Base-by-base conservation (phyloP, 1,139 yeast species). In the Arxiozyma telluris region DNA sequence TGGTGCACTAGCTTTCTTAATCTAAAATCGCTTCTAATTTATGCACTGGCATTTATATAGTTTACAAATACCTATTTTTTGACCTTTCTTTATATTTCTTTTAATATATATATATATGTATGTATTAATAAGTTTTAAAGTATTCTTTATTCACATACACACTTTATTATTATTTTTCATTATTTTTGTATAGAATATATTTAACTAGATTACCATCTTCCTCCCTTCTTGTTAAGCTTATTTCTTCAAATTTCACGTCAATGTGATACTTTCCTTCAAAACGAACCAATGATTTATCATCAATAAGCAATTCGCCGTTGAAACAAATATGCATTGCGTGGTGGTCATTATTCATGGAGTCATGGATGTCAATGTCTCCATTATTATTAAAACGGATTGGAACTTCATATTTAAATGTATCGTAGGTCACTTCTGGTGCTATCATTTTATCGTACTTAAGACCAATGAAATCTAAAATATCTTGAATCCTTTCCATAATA, bases 201-300 rank as follows among this genome's bases (percentile, higher is more conserved):
- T 66, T 59, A 3, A 66, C 58, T 23, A 62, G 34, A 52, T 66
- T 55, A 18, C 57, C 64, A 44, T 62, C 64, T 42, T 62, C 54
- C 50, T 66, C 69, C 44, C 56, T 57, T 39, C 68, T 55, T 50
- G 65, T 50, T 22, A 68, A 58, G 49, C 61, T 64, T 17, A 68
- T 61, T 53, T 63, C 63, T 30, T 63, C 61, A 49, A 68, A 53
- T 49, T 60, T 60, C 23, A 63, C 64, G 53, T 65, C 67, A 20
- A 66, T 63, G 50, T 67, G 69, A 51, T 59, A 67, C 43, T 62
- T 61, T 9, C 71, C 71, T 49, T 60, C 61, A 57, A 60, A 68
- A 17, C 63, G 59, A 23, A 67, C 55, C 41, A 55, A 38, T 1
- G 66, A 58, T 34, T 62, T 60, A 17, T 58, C 54, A 30, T 59